Base-by-base conservation (phyloP, 164 flowering plant species). In the Houttuynia cordata region DNA sequence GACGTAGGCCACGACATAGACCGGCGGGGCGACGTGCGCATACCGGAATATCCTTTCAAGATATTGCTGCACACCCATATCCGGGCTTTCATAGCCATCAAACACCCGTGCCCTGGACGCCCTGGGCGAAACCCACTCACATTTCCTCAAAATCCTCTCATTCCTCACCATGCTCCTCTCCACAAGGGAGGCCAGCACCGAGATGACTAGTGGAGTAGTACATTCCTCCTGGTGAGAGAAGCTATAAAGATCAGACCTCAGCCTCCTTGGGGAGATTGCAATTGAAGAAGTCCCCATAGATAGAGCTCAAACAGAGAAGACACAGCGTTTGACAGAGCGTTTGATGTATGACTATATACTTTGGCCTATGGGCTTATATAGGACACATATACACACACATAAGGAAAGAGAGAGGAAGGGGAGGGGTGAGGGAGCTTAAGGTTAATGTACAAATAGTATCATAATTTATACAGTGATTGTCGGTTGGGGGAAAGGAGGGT, bases 181-280 rank as follows among this genome's bases (percentile, higher is more conserved):
- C 7, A 92, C 73, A 0, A 92, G 83, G 13, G 98, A 89, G 7
- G 98, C 86, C 4, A 92, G 87, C 57, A 92, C 96, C 0, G 91
- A 84, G 23, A 92, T 77, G 2, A 92, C 95, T 30, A 82, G 63
- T 4, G 98, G 96, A 56, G 67, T 79, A 62, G 74, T 72, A 3
- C 83, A 66, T 49, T 61, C 57, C 10, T 76, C 74, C 53, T 78
- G 72, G 76, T 76, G 73, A 18, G 89, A 67, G 59, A 79, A 83
- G 9, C 80, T 74, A 64, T 82, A 84, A 18, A 89, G 75, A 70
- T 92, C 96, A 7, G 82, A 70, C 55, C 88, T 79, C 14, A 89
- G 83, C 68, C 76, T 89, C 67, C 83, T 75, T 10, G 96, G 96
- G 12, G 98, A 92, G 41, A 88, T 83, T 53, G 72, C 61, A 14